Evolutionary conservation across 2,329 filamentous ascomycete genomes (phyloP).

Genomic region (Sclerotinia nivalis): DNA sequence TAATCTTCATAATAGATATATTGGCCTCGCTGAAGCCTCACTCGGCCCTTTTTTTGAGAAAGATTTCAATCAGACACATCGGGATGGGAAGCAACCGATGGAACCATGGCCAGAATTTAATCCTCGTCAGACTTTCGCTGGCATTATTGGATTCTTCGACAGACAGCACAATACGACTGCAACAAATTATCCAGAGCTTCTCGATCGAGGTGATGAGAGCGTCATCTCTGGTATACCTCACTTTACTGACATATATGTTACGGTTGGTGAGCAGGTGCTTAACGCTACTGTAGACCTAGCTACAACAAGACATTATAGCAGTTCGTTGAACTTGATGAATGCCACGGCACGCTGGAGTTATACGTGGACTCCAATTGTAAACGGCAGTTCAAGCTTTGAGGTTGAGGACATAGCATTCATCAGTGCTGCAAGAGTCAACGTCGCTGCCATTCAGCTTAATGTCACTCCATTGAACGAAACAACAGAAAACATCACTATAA

Average conservation of each 20-base stretch:
- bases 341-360: conserved; percentile 23
- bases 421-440: conserved; percentile 24
- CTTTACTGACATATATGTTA: conserved; percentile 59
- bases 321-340: conserved; percentile 45
- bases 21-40: conserved; percentile 24
- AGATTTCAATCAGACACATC: conserved; percentile 30
- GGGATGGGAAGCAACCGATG: conserved; percentile 23
- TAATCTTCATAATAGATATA: conserved; percentile 22
- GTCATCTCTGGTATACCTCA: conserved; percentile 67
- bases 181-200: conserved; percentile 64
- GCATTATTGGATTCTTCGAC: conserved; percentile 67
- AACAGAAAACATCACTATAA: conserved; percentile 49
- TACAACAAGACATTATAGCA: conserved; percentile 63
- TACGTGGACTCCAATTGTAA: conserved; percentile 23
- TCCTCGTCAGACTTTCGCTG: conserved; percentile 64
- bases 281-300: conserved; percentile 57
- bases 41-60: conserved; percentile 30
- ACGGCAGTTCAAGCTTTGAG: conserved; percentile 58
- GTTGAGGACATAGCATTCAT: conserved; percentile 53
- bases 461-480: conserved; percentile 23
- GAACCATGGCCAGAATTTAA: conserved; percentile 69
- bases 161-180: conserved; percentile 54
- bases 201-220: conserved; percentile 64
- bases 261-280: conserved; percentile 54
- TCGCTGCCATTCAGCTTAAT: conserved; percentile 25